These are phyloP conservation scores for Rhinocladiella mackenziei DNA, from an alignment of 2,329 filamentous ascomycete genomes.

Conservation along the genomic window DNA sequence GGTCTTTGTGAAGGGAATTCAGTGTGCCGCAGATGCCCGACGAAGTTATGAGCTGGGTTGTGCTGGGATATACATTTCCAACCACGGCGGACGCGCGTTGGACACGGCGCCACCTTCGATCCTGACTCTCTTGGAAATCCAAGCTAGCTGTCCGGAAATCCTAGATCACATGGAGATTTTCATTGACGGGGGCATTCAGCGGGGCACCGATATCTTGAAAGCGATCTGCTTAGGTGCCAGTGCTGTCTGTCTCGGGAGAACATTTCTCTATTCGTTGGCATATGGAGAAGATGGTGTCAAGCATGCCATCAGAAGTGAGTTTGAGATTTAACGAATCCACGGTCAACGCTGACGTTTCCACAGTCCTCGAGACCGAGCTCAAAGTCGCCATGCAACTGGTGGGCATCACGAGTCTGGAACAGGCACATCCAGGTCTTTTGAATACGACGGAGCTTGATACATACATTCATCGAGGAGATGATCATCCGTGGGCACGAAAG, in stretches of 20 bases:
- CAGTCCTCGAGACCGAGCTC: slow-evolving; percentile 57
- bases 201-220: slow-evolving; percentile 54
- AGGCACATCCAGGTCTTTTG: slow-evolving; percentile 59
- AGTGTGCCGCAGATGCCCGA: slow-evolving; percentile 54
- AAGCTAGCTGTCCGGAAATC: slow-evolving; percentile 44
- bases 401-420: slow-evolving; percentile 58
- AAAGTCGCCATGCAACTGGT: slow-evolving; percentile 64
- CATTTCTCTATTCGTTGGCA: slow-evolving; percentile 50
- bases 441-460: slow-evolving; percentile 41
- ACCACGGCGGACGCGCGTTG: slow-evolving; percentile 56
- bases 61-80: slow-evolving; percentile 55
- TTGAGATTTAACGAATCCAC: slow-evolving; percentile 57
- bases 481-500: slow-evolving; percentile 17
- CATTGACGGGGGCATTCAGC: slow-evolving; percentile 52
- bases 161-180: slow-evolving; percentile 46
- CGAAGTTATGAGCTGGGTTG: slow-evolving; percentile 48
- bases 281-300: slow-evolving; percentile 54
- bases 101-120: slow-evolving; percentile 49
- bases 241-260: slow-evolving; percentile 52
- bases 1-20: slow-evolving; percentile 56
- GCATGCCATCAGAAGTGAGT: slow-evolving; percentile 50
- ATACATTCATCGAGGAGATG: slow-evolving; percentile 7
- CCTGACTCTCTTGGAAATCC: slow-evolving; percentile 60
- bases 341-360: slow-evolving; percentile 31
- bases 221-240: slow-evolving; percentile 52